These are phyloP conservation scores for Euphorbia peplus DNA, from an alignment of 345 rosid species.

Conservation along the genomic window DNA sequence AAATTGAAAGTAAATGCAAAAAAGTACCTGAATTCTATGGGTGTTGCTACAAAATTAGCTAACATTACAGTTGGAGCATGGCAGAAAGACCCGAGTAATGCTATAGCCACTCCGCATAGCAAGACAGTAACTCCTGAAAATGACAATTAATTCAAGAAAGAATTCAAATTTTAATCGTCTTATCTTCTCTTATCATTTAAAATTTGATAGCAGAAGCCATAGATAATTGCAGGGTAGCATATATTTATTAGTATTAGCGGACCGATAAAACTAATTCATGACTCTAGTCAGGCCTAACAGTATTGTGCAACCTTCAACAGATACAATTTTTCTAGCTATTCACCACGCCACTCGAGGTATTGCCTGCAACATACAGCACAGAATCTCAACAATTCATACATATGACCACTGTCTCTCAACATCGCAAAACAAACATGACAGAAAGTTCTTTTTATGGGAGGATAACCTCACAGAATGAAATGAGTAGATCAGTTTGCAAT, in stretches of 20 bases:
- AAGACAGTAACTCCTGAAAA: conserved; percentile 76
- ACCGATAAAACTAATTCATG: not conserved
- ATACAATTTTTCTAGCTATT: not conserved
- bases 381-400: not conserved
- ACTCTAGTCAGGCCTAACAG: not conserved
- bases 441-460: not conserved
- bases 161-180: not conserved
- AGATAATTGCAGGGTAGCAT: not conserved
- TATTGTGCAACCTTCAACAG: not conserved
- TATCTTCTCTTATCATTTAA: not conserved
- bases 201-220: not conserved
- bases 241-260: not conserved
- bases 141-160: conserved; percentile 9
- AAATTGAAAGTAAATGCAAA: not conserved
- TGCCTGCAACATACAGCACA: not conserved
- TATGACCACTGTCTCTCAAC: not conserved
- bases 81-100: conserved; percentile 62
- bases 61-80: conserved; percentile 87
- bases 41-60: conserved; percentile 80
- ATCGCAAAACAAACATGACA: not conserved
- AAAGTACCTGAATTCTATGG: conserved; percentile 75
- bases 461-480: not conserved
- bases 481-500: not conserved
- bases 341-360: not conserved
- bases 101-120: conserved; percentile 80